A percentile compares a stretch with the other conserved stretches of the same genome.
These are phyloP conservation scores for Mycena filopes DNA, from an alignment of 768 basidiomycete species.

Conservation along the genomic window DNA sequence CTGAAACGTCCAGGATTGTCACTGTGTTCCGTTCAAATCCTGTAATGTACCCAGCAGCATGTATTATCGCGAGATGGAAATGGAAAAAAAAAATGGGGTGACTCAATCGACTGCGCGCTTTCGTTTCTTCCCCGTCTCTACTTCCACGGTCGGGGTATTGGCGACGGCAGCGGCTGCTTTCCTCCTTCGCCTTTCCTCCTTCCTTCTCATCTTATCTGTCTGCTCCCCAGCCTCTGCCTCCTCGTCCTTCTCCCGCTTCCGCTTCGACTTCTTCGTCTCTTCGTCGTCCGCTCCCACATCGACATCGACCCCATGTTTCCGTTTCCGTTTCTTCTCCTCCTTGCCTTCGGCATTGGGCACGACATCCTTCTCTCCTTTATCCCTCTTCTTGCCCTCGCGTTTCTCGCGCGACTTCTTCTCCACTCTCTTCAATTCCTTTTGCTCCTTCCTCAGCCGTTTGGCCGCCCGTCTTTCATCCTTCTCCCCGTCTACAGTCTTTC, in stretches of 20 bases:
- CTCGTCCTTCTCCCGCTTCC: slow-evolving; percentile 9
- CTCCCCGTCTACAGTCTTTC: slow-evolving; percentile 32
- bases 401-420: slow-evolving; percentile 17
- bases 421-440: slow-evolving; percentile 33
- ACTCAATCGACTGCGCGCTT: slow-evolving; percentile 14
- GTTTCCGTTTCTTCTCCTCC: slow-evolving; percentile 35
- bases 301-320: slow-evolving; percentile 21
- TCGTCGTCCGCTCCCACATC: not conserved
- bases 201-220: slow-evolving; percentile 22
- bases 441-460: slow-evolving; percentile 32
- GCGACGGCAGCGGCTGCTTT: not conserved
- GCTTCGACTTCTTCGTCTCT: slow-evolving; percentile 23
- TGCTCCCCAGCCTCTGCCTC: slow-evolving; percentile 11
- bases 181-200: slow-evolving; percentile 34
- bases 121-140: slow-evolving; percentile 8
- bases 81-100: too few species aligned
- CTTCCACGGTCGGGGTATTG: not conserved
- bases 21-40: not conserved
- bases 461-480: slow-evolving; percentile 30
- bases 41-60: slow-evolving; percentile 23
- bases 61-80: slow-evolving; percentile 13
- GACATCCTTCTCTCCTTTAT: not conserved
- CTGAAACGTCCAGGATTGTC: too few species aligned
- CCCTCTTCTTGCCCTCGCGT: slow-evolving; percentile 7
- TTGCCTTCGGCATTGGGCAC: not conserved